Evolutionary conservation across 2,329 filamentous ascomycete species (phyloP).

Genomic region (Clarireedia homoeocarpa): DNA sequence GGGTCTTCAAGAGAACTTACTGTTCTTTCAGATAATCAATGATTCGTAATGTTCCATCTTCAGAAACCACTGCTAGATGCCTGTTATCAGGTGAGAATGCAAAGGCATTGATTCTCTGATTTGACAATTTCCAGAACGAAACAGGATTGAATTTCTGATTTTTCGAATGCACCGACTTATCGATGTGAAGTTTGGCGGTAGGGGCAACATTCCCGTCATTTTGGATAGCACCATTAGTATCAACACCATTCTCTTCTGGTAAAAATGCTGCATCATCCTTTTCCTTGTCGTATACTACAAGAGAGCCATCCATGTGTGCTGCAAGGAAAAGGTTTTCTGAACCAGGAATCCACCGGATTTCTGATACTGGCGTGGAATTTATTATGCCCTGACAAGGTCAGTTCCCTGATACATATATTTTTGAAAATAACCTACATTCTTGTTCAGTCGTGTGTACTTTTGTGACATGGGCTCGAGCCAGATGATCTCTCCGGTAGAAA

Average conservation of each 20-base stretch:
- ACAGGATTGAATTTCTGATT: conserved; percentile 93
- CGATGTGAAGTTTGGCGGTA: conserved; percentile 55
- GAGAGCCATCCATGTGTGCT: conserved; percentile 80
- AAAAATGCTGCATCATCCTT: conserved; percentile 80
- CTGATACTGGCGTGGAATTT: conserved; percentile 74
- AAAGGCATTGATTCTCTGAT: conserved; percentile 83
- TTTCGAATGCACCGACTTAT: conserved; percentile 87
- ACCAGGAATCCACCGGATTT: conserved; percentile 88
- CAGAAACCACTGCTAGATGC: conserved; percentile 82
- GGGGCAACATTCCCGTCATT: conserved; percentile 24
- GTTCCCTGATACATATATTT: background rate
- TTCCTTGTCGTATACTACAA: conserved; percentile 96
- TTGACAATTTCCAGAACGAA: conserved; percentile 85
- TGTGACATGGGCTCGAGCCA: conserved; percentile 98
- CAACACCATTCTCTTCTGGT: conserved; percentile 50
- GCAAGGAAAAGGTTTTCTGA: conserved; percentile 91
- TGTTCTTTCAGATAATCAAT: conserved; percentile 89
- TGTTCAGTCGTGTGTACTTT: conserved; percentile 91
- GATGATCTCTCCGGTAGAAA: conserved; percentile 92
- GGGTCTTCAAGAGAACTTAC: conserved; percentile 40
- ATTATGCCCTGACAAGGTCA: conserved; percentile 61
- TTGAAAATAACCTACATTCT: conserved; percentile 52
- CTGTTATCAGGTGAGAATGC: conserved; percentile 85
- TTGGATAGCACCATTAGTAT: conserved; percentile 25
- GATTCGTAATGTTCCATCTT: conserved; percentile 82